These are phyloP conservation scores for Pseudocercospora cruenta DNA, from an alignment of 2,329 filamentous ascomycete species.

Conservation along the genomic window DNA sequence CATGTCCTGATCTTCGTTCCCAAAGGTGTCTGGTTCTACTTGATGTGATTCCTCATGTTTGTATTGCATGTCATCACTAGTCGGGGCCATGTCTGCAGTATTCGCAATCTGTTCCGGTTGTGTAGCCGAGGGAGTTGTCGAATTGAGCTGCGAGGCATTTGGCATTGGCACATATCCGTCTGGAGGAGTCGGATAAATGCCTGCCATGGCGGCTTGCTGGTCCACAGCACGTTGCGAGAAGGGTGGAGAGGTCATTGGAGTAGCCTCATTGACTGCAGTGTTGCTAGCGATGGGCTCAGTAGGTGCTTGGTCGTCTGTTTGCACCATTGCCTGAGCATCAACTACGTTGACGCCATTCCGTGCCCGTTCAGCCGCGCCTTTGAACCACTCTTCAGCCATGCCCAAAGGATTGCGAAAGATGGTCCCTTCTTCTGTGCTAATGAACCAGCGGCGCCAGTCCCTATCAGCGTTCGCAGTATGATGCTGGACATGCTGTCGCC, in stretches of 20 bases:
- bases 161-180: constrained; percentile 52
- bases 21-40: constrained; percentile 40
- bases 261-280: constrained; percentile 6
- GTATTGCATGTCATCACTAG: constrained; percentile 33
- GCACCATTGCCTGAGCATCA: not conserved
- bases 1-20: constrained; percentile 51
- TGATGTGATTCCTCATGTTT: constrained; percentile 22
- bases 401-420: constrained; percentile 39
- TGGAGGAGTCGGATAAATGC: constrained; percentile 73
- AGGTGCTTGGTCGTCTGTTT: not conserved
- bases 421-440: constrained; percentile 16
- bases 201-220: constrained; percentile 44
- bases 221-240: constrained; percentile 48
- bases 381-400: constrained; percentile 37
- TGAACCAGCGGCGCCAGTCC: constrained; percentile 34
- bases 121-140: constrained; percentile 22
- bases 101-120: constrained; percentile 17
- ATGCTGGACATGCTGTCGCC: not conserved
- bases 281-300: not conserved
- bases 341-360: constrained; percentile 22
- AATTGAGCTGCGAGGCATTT: constrained; percentile 25
- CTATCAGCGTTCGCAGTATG: not conserved
- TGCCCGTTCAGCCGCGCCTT: constrained; percentile 24
- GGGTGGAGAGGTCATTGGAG: constrained; percentile 31
- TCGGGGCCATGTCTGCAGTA: constrained; percentile 5